These are phyloP conservation scores for Scleroderma citrinum DNA, from an alignment of 768 basidiomycete genomes.

Conservation along the genomic window DNA sequence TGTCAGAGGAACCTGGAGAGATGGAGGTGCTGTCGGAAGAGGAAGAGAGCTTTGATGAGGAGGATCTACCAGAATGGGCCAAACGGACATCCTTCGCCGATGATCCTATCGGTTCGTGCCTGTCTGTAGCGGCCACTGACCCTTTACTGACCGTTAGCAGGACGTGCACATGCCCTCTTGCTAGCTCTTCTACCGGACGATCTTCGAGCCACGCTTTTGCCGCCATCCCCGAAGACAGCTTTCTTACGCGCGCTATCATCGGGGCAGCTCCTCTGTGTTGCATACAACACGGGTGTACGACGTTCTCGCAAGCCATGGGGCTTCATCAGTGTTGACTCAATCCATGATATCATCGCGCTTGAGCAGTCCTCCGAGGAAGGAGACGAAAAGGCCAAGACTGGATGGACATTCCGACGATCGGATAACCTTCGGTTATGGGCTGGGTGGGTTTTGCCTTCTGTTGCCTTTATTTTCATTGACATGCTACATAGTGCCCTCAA, in stretches of 20 bases:
- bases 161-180: slow-evolving; percentile 60
- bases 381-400: slow-evolving; percentile 44
- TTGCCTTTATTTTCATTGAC: background rate
- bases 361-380: slow-evolving; percentile 42
- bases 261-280: slow-evolving; percentile 73
- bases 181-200: slow-evolving; percentile 51
- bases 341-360: slow-evolving; percentile 73
- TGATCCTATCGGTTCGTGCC: slow-evolving; percentile 52
- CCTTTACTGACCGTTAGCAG: slow-evolving; percentile 30
- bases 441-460: slow-evolving; percentile 51
- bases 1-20: slow-evolving; percentile 54
- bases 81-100: slow-evolving; percentile 47
- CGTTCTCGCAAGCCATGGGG: slow-evolving; percentile 85
- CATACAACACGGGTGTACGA: slow-evolving; percentile 78
- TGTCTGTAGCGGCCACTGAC: slow-evolving; percentile 1
- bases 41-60: slow-evolving; percentile 56
- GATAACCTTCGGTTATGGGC: slow-evolving; percentile 85
- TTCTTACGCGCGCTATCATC: slow-evolving; percentile 60
- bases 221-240: slow-evolving; percentile 24
- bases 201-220: slow-evolving; percentile 38
- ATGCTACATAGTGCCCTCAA: slow-evolving; percentile 58
- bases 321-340: slow-evolving; percentile 67
- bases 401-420: slow-evolving; percentile 81
- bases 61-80: slow-evolving; percentile 76
- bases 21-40: slow-evolving; percentile 39